Evolutionary conservation across 2,329 filamentous ascomycete species (phyloP).

Genomic region (Septoria linicola): DNA sequence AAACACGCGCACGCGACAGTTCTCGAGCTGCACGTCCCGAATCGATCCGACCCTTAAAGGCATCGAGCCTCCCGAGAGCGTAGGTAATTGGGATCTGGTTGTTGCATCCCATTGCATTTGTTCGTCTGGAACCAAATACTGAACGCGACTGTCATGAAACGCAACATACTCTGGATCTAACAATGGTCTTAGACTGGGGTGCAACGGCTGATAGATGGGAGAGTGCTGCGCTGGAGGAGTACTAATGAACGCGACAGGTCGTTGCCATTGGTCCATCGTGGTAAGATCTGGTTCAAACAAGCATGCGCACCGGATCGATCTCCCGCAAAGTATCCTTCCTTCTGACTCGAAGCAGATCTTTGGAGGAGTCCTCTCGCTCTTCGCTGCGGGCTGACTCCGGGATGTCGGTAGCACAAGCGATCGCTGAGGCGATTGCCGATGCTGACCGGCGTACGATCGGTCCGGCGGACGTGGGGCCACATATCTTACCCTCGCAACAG

Average conservation of each 20-base stretch:
- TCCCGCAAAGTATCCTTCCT: not conserved
- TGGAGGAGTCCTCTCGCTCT: too few relatives aligned
- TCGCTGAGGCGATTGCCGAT: too few relatives aligned
- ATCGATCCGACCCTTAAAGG: constrained; percentile 18
- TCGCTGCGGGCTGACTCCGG: too few relatives aligned
- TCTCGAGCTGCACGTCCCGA: constrained; percentile 19
- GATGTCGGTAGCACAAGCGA: too few relatives aligned
- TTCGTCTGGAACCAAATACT: constrained; percentile 24
- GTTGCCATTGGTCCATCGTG: constrained; percentile 16
- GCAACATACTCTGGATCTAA: constrained; percentile 26
- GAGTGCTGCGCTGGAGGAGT: constrained; percentile 8
- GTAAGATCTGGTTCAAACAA: not conserved
- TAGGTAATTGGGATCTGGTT: constrained; percentile 16
- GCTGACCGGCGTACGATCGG: too few relatives aligned
- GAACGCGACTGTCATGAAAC: constrained; percentile 24
- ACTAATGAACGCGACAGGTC: constrained; percentile 1
- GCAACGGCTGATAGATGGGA: constrained; percentile 19
- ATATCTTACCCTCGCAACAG: too few relatives aligned
- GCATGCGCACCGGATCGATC: not conserved
- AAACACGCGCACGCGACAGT: constrained; percentile 23
- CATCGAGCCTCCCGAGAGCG: constrained; percentile 16
- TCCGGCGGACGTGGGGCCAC: too few relatives aligned
- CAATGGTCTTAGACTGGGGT: constrained; percentile 19
- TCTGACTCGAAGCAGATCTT: not conserved
- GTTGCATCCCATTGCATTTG: constrained; percentile 21